A percentile compares a stretch with the other conserved stretches of the same genome.
Conservation (phyloP, 768 basidiomycete genomes). For the Calocera cornea region DNA sequence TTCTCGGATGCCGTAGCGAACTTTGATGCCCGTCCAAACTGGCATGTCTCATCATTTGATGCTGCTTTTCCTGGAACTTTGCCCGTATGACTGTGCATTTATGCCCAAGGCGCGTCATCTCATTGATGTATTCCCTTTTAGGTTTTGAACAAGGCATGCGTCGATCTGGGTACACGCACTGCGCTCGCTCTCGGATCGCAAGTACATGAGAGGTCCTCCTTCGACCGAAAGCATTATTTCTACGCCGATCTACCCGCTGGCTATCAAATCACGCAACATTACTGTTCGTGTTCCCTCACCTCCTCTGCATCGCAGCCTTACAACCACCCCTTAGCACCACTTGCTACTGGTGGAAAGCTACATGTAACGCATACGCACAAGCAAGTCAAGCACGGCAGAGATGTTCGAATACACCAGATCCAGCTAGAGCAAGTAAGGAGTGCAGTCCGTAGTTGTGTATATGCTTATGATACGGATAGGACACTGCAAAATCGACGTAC, state of each 20-base stretch:
- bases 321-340: constrained; percentile 42
- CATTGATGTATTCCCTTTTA: constrained; percentile 18
- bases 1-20: constrained; percentile 50
- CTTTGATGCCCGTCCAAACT: constrained; percentile 48
- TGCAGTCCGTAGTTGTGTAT: constrained; percentile 2
- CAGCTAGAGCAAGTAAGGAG: constrained; percentile 82
- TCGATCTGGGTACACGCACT: constrained; percentile 66
- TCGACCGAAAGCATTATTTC: constrained; percentile 97
- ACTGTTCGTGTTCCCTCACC: constrained; percentile 37
- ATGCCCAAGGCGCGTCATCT: not conserved
- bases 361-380: constrained; percentile 22
- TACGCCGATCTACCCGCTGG: constrained; percentile 89
- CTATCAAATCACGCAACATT: constrained; percentile 95
- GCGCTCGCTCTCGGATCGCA: constrained; percentile 59
- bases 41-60: constrained; percentile 61
- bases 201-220: constrained; percentile 59
- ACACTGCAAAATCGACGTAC: constrained; percentile 75
- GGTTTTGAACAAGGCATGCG: constrained; percentile 52
- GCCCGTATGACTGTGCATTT: constrained; percentile 43
- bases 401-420: constrained; percentile 81
- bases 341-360: constrained; percentile 57
- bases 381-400: constrained; percentile 24
- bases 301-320: not conserved
- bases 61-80: constrained; percentile 88
- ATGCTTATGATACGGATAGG: constrained; percentile 34